Conservation (phyloP, 2,329 filamentous ascomycete species). For the Colletotrichum horii region DNA sequence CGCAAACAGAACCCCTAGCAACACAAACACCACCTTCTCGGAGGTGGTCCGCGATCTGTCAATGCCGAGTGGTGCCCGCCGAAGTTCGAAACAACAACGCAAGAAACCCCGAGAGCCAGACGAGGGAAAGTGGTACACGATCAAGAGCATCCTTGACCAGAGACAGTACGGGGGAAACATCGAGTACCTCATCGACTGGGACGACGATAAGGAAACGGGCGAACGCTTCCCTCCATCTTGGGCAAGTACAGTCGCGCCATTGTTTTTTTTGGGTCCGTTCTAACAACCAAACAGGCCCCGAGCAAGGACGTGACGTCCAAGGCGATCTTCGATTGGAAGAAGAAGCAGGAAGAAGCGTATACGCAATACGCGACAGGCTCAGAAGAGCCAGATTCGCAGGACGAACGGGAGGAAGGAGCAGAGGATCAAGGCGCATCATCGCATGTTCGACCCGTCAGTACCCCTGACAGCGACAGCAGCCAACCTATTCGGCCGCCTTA, state of each 20-base stretch:
- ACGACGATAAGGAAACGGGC: slow-evolving; percentile 34
- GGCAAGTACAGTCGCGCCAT: slow-evolving; percentile 28
- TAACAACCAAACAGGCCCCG: slow-evolving; percentile 1
- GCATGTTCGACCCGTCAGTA: neutral
- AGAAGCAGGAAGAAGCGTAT: neutral
- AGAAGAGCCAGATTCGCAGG: neutral
- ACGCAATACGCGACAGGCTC: neutral
- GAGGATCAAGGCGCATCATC: neutral
- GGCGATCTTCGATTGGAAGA: slow-evolving; percentile 38
- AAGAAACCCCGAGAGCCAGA: slow-evolving; percentile 1
- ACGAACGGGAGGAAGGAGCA: neutral
- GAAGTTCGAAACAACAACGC: neutral
- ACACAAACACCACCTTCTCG: slow-evolving; percentile 15
- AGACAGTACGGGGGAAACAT: slow-evolving; percentile 26
- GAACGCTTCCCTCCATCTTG: slow-evolving; percentile 37
- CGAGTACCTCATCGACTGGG: slow-evolving; percentile 45
- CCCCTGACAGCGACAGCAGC: slow-evolving; percentile 1
- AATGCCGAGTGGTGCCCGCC: slow-evolving; percentile 17
- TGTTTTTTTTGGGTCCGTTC: neutral
- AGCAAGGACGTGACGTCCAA: slow-evolving; percentile 32
- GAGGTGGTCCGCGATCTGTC: slow-evolving; percentile 15
- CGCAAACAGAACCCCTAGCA: neutral
- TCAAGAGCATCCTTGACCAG: slow-evolving; percentile 41
- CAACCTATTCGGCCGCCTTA: slow-evolving; percentile 5
- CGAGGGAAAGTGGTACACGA: slow-evolving; percentile 35